Base-by-base conservation (phyloP, 2,329 filamentous ascomycete genomes). In the Fusarium albosuccineum region DNA sequence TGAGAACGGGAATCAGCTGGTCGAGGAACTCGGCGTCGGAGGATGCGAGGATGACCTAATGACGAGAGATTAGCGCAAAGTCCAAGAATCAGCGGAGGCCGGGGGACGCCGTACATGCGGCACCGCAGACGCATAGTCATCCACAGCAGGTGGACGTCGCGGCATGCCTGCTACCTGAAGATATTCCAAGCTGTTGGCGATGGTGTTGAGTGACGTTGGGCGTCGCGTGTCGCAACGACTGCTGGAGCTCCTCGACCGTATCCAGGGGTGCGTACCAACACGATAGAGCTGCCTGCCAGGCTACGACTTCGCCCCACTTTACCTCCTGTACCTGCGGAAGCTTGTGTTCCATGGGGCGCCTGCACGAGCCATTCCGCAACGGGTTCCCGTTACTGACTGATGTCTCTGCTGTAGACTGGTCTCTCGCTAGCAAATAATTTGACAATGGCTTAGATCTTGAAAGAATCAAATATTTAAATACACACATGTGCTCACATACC, bases 1-100 rank as follows among this genome's bases (percentile, higher is more conserved):
- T 96, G 66, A 99, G 90, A 2, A 97, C 92, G 9, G 94, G 95
- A 48, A 98, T 97, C 51, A 99, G 83, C 76, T 97, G 95, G 77
- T 98, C 96, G 67, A 99, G 89, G 75, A 97, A 98, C 74, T 99
- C 96, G 50, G 91, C 87, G 75, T 98, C 95, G 22, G 94, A 94
- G 11, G 94, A 92, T 3, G 95, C 94, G 72, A 97, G 89, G 64
- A 97, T 94, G 70, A 98, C 97, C 93, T 99, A 44, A 26, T 49
- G 37, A 45, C 17, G 13, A 45, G 6, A 46, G 37, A 33, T 56
- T 70, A 62, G 69, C 56, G 27, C 57, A 53, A 50, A 16, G 34
- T 55, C 53, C 42, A 48, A 5, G 16, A 39, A 16, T 6, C 11
- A 58, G 34, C 22, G 29, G 29, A 5, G 68, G 65, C 26, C 74